phyloP scores from a whole-genome alignment of 768 basidiomycete species.

The Hebeloma cylindrosporum region DNA sequence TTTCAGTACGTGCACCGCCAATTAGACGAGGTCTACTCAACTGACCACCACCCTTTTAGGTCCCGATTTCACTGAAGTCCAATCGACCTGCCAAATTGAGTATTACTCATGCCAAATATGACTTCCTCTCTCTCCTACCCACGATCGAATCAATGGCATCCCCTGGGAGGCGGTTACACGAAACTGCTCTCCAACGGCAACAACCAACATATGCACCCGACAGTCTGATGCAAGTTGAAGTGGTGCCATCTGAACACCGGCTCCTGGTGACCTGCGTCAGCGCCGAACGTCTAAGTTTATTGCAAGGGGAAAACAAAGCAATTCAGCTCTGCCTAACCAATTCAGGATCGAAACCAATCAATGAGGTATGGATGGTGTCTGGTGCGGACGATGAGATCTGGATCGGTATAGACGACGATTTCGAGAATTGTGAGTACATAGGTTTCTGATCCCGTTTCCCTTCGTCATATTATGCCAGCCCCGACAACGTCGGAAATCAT shows the following conservation, averaged over 20 bases:
- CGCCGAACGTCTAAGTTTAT: slow-evolving; percentile 49
- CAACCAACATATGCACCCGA: slow-evolving; percentile 73
- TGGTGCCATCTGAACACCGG: slow-evolving; percentile 66
- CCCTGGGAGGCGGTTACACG: slow-evolving; percentile 76
- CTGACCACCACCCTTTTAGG: slow-evolving; percentile 30
- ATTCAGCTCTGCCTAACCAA: slow-evolving; percentile 66
- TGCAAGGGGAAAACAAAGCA: slow-evolving; percentile 66
- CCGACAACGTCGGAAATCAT: slow-evolving; percentile 37
- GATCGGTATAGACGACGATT: slow-evolving; percentile 34
- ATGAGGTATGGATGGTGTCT: slow-evolving; percentile 70
- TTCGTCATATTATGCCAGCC: slow-evolving; percentile 7
- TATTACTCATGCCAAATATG: slow-evolving; percentile 58
- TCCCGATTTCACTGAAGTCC: slow-evolving; percentile 64
- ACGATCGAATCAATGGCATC: slow-evolving; percentile 62
- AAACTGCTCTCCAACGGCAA: slow-evolving; percentile 69
- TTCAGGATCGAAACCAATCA: slow-evolving; percentile 55
- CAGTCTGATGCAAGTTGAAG: slow-evolving; percentile 53
- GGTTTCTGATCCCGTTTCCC: neutral
- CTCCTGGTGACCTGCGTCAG: slow-evolving; percentile 58
- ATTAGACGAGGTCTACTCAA: neutral
- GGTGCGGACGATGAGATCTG: slow-evolving; percentile 65
- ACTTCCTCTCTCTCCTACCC: slow-evolving; percentile 75
- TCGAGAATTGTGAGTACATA: slow-evolving; percentile 15
- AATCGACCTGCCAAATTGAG: slow-evolving; percentile 50
- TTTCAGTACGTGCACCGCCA: slow-evolving; percentile 46